phyloP scores from a whole-genome alignment of 1,284 basidiomycete species.

The Wallemia hederae region DNA sequence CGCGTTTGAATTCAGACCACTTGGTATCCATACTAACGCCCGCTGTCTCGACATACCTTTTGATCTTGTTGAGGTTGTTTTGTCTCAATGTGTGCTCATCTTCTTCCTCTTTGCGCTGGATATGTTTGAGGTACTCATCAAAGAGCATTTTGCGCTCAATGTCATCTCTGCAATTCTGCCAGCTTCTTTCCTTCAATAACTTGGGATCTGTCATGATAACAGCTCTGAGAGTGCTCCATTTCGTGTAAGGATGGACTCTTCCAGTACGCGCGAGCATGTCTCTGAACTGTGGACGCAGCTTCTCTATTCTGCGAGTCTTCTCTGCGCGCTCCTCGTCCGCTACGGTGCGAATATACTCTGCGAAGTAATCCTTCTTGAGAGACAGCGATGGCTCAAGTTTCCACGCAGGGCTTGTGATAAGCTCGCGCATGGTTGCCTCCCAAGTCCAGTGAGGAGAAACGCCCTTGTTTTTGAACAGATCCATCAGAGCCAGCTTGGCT shows the following conservation, averaged over 20 bases:
- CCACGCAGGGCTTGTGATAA: slow-evolving; percentile 92
- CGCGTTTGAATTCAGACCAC: slow-evolving; percentile 2
- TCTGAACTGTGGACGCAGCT: slow-evolving; percentile 48
- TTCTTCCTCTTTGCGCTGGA: slow-evolving; percentile 61
- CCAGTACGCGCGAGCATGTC: slow-evolving; percentile 58
- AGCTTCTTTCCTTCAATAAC: slow-evolving; percentile 54
- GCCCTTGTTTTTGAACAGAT: slow-evolving; percentile 56
- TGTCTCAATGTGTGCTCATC: slow-evolving; percentile 40
- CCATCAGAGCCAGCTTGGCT: slow-evolving; percentile 76
- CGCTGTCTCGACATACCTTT: slow-evolving; percentile 8
- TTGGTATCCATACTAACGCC: background rate
- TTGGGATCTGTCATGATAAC: slow-evolving; percentile 30
- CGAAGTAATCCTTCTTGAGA: slow-evolving; percentile 71
- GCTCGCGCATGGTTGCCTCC: slow-evolving; percentile 91
- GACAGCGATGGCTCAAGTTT: slow-evolving; percentile 75
- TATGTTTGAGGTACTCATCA: slow-evolving; percentile 56
- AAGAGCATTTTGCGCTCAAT: slow-evolving; percentile 57
- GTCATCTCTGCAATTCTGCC: slow-evolving; percentile 54
- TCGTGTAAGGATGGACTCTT: slow-evolving; percentile 61
- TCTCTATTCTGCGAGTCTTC: slow-evolving; percentile 43
- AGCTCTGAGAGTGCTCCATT: slow-evolving; percentile 29
- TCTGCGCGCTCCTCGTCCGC: slow-evolving; percentile 43
- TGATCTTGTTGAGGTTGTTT: slow-evolving; percentile 43
- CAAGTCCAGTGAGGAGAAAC: slow-evolving; percentile 82
- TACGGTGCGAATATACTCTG: slow-evolving; percentile 36